These are phyloP conservation scores for Ceratocystis smalleyi DNA, from an alignment of 2,329 filamentous ascomycete genomes.

Conservation along the genomic window DNA sequence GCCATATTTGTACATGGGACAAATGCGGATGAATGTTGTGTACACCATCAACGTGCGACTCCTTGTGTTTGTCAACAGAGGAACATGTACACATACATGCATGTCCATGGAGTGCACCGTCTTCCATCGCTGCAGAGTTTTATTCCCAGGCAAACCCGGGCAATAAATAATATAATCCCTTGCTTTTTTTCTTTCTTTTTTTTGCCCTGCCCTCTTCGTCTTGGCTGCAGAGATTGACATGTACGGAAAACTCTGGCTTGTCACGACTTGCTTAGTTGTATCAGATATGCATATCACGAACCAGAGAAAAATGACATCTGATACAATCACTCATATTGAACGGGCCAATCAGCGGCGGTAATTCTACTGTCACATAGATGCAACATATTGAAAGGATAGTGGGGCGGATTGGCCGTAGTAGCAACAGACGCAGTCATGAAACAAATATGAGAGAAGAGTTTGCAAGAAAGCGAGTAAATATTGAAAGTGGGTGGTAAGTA, in stretches of 20 bases:
- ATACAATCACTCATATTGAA: neutral
- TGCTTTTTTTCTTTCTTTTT: too few relatives aligned
- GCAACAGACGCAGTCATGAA: neutral
- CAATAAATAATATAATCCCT: neutral
- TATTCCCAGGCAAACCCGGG: neutral
- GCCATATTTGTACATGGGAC: too few relatives aligned
- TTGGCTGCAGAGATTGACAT: neutral
- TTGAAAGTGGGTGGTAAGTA: neutral
- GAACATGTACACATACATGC: neutral
- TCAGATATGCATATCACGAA: conserved; percentile 5
- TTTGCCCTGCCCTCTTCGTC: neutral
- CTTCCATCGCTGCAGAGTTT: neutral
- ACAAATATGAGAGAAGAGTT: neutral
- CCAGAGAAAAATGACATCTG: neutral
- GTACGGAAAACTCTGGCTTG: neutral
- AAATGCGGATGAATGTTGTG: too few relatives aligned
- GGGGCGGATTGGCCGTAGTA: neutral
- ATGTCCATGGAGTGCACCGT: neutral
- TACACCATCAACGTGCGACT: neutral
- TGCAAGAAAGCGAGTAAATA: neutral
- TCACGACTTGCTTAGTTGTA: neutral
- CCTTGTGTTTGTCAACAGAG: neutral
- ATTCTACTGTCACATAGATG: neutral
- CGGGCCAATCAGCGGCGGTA: neutral
- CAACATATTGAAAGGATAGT: neutral